phyloP scores from a whole-genome alignment of 345 rosid species.

The Camelina sativa region DNA sequence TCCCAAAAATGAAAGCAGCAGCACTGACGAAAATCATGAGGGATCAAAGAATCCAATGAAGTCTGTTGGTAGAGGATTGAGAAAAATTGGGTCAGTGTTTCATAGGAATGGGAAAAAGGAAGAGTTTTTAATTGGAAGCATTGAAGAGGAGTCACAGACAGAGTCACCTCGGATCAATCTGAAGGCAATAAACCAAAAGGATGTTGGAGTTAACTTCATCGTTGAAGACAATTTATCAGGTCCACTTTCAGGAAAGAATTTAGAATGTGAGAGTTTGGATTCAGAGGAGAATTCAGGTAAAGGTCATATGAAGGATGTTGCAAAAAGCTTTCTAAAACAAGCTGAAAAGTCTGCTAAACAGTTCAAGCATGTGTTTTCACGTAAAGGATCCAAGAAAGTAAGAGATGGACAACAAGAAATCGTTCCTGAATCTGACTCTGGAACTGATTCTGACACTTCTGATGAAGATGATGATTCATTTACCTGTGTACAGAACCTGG shows the following conservation, averaged over 20 bases:
- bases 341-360: constrained; percentile 64
- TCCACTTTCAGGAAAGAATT: constrained; percentile 40
- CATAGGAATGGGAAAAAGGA: constrained; percentile 53
- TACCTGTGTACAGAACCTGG: constrained; percentile 33
- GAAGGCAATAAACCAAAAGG: constrained; percentile 55
- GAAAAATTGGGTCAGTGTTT: constrained; percentile 58
- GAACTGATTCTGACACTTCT: constrained; percentile 29
- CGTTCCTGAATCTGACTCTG: constrained; percentile 51
- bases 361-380: constrained; percentile 67
- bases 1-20: constrained; percentile 52
- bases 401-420: constrained; percentile 40
- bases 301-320: constrained; percentile 60
- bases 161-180: constrained; percentile 62
- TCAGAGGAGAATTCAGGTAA: constrained; percentile 51
- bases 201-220: constrained; percentile 55
- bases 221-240: constrained; percentile 54
- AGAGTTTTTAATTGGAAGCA: constrained; percentile 42
- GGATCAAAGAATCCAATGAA: constrained; percentile 45
- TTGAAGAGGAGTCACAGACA: constrained; percentile 52
- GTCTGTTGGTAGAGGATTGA: constrained; percentile 55
- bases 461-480: constrained; percentile 23
- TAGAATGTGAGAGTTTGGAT: constrained; percentile 41
- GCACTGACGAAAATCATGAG: constrained; percentile 56
- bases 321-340: constrained; percentile 64
- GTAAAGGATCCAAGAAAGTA: constrained; percentile 60